Conservation (phyloP, 495 filamentous ascomycete genomes). For the Tetracladium setigerum region DNA sequence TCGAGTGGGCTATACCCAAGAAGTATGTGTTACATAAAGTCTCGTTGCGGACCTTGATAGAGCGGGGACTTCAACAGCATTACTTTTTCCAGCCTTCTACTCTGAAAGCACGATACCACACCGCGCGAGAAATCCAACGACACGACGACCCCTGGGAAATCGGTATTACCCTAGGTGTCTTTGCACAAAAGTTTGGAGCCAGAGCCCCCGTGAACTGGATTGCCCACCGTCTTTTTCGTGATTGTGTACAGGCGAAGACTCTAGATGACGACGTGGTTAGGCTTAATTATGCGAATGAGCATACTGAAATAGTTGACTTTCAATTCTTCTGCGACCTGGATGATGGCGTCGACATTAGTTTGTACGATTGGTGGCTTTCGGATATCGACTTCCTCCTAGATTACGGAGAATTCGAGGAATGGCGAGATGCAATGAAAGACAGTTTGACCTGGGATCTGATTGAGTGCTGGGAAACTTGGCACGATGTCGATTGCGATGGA, state of each 20-base stretch:
- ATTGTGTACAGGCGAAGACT: constrained; percentile 12
- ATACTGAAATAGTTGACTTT: constrained; percentile 17
- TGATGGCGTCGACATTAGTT: constrained; percentile 14
- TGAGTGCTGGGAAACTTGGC: constrained; percentile 12
- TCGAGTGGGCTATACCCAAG: constrained; percentile 17
- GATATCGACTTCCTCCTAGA: constrained; percentile 16
- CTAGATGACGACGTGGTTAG: constrained; percentile 10
- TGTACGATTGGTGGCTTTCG: constrained; percentile 17
- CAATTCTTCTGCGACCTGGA: constrained; percentile 15
- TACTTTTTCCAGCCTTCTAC: constrained; percentile 4
- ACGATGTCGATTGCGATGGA: constrained; percentile 9
- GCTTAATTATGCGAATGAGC: constrained; percentile 9
- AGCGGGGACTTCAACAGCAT: constrained; percentile 13
- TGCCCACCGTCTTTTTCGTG: constrained; percentile 12
- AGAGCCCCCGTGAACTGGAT: constrained; percentile 13
- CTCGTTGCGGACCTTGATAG: constrained; percentile 13
- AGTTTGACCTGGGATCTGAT: constrained; percentile 14
- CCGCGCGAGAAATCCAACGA: constrained; percentile 9
- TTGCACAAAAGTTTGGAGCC: constrained; percentile 14
- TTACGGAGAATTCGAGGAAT: constrained; percentile 12
- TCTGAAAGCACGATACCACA: constrained; percentile 6
- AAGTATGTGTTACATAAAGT: constrained; percentile 15
- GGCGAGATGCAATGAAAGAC: constrained; percentile 11
- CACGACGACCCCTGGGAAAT: constrained; percentile 11
- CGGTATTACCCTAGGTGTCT: constrained; percentile 8